Percentiles rank a stretch among this genome's conserved stretches.
phyloP scores from a whole-genome alignment of 2,329 filamentous ascomycete genomes.

The Botrytis pseudocinerea region DNA sequence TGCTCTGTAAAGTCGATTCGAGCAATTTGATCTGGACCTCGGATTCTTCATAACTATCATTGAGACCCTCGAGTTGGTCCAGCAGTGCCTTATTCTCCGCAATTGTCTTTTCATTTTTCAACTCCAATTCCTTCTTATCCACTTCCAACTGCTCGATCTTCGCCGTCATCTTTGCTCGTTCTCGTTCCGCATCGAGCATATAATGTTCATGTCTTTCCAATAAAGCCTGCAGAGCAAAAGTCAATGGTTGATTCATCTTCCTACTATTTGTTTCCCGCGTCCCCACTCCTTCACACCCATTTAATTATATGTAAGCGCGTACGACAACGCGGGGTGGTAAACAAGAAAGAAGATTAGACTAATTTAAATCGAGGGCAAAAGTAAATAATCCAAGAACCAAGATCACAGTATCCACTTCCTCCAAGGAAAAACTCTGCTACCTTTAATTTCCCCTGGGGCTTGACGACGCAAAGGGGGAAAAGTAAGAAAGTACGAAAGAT shows the following conservation, averaged over 20 bases:
- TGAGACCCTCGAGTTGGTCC: conserved; percentile 81
- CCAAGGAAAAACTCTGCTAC: conserved; percentile 15
- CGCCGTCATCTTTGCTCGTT: conserved; percentile 52
- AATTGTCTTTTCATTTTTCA: conserved; percentile 73
- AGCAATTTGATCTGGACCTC: conserved; percentile 78
- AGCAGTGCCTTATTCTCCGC: conserved; percentile 81
- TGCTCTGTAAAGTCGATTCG: conserved; percentile 72
- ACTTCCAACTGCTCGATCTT: conserved; percentile 49
- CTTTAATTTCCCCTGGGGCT: conserved; percentile 13
- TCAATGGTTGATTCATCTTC: conserved; percentile 55
- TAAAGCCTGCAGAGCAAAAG: conserved; percentile 76
- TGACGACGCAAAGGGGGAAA: background rate
- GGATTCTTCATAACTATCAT: conserved; percentile 74
- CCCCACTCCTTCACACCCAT: background rate
- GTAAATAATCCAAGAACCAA: conserved; percentile 2
- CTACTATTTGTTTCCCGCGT: background rate
- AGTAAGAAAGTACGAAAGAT: background rate
- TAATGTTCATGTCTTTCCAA: conserved; percentile 91
- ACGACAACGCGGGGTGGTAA: conserved; percentile 15
- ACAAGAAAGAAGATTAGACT: conserved; percentile 18
- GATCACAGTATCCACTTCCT: conserved; percentile 17
- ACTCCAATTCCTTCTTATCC: conserved; percentile 72
- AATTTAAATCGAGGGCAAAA: conserved; percentile 19
- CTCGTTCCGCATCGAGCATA: conserved; percentile 86
- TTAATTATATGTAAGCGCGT: conserved; percentile 16